A percentile compares a stretch with the other conserved stretches of the same genome.
phyloP scores from a whole-genome alignment of 1,284 basidiomycete species.

The Trametes sp. region DNA sequence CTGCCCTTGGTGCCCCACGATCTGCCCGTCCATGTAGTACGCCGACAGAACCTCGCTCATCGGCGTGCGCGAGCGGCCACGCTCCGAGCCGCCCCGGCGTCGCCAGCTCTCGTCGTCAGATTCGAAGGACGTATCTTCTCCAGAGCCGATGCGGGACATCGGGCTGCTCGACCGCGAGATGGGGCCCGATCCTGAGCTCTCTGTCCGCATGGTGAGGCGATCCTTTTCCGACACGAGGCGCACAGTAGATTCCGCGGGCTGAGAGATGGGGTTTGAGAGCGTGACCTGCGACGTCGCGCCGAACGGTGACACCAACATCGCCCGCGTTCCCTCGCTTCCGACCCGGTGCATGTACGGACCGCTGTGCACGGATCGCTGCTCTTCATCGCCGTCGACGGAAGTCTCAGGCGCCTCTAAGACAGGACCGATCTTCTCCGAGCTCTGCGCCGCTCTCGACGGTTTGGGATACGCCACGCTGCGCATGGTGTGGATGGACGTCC shows the following conservation, averaged over 20 bases:
- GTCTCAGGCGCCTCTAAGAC: slow-evolving; percentile 34
- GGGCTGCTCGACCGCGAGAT: slow-evolving; percentile 6
- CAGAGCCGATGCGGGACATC: slow-evolving; percentile 10
- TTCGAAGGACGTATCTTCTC: slow-evolving; percentile 22
- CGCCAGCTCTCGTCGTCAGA: slow-evolving; percentile 17
- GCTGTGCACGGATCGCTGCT: background rate
- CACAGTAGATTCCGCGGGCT: slow-evolving; percentile 38
- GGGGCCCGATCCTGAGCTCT: slow-evolving; percentile 20
- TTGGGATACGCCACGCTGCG: slow-evolving; percentile 3
- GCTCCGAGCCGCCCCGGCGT: slow-evolving; percentile 6
- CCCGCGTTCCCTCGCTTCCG: slow-evolving; percentile 14
- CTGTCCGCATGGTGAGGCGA: slow-evolving; percentile 19
- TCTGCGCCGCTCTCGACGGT: slow-evolving; percentile 1
- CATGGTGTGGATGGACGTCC: slow-evolving; percentile 14
- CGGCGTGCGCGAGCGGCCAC: slow-evolving; percentile 29
- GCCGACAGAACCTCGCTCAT: slow-evolving; percentile 39
- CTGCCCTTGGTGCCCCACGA: slow-evolving; percentile 10
- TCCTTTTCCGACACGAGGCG: slow-evolving; percentile 41
- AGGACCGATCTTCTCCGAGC: slow-evolving; percentile 22
- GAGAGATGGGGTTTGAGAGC: slow-evolving; percentile 26
- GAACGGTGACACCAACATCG: slow-evolving; percentile 28
- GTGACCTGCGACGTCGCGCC: slow-evolving; percentile 33
- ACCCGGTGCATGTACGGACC: slow-evolving; percentile 21
- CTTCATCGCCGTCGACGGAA: slow-evolving; percentile 16
- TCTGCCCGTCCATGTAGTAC: slow-evolving; percentile 32